A percentile compares a stretch with the other conserved stretches of the same genome.
phyloP scores from a whole-genome alignment of 2,329 filamentous ascomycete genomes.

The Neoascochyta sp. region DNA sequence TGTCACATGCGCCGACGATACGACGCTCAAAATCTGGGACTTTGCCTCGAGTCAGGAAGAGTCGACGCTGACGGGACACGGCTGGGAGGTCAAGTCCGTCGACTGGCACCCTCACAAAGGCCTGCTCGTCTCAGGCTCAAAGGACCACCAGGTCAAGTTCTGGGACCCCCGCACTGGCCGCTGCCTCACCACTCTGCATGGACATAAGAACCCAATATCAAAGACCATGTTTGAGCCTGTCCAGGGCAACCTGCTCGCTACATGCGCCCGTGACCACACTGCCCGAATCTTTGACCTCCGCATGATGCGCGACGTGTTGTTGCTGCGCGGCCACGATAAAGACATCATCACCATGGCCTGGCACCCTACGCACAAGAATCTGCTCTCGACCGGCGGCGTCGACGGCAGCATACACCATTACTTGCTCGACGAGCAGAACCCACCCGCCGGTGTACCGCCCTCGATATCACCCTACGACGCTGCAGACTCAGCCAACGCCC shows the following conservation, averaged over 20 bases:
- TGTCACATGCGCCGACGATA: conserved; percentile 92
- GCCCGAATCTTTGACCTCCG: conserved; percentile 90
- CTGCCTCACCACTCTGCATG: conserved; percentile 89
- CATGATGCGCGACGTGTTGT: conserved; percentile 96
- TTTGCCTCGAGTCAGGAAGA: conserved; percentile 85
- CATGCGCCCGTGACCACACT: conserved; percentile 88
- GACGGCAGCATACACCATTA: conserved; percentile 92
- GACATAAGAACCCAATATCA: conserved; percentile 95
- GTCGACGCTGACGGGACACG: conserved; percentile 82
- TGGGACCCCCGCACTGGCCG: conserved; percentile 94
- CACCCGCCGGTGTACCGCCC: conserved; percentile 67
- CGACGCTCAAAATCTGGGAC: conserved; percentile 90
- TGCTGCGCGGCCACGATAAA: conserved; percentile 92
- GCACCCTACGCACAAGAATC: conserved; percentile 87
- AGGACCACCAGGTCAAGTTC: conserved; percentile 94
- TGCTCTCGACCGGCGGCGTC: conserved; percentile 85
- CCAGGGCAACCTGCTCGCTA: conserved; percentile 80
- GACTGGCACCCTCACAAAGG: conserved; percentile 98
- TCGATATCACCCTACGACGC: conserved; percentile 78
- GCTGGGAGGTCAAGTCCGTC: conserved; percentile 95
- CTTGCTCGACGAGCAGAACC: conserved; percentile 90
- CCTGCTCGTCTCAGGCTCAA: conserved; percentile 89
- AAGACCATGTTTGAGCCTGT: conserved; percentile 87
- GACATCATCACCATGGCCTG: conserved; percentile 89
- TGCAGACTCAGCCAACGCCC: conserved; percentile 71